A percentile compares a stretch with the other conserved stretches of the same genome.
Evolutionary conservation across 2,329 filamentous ascomycete species (phyloP).

Genomic region (Aspergillus fumigatus): DNA sequence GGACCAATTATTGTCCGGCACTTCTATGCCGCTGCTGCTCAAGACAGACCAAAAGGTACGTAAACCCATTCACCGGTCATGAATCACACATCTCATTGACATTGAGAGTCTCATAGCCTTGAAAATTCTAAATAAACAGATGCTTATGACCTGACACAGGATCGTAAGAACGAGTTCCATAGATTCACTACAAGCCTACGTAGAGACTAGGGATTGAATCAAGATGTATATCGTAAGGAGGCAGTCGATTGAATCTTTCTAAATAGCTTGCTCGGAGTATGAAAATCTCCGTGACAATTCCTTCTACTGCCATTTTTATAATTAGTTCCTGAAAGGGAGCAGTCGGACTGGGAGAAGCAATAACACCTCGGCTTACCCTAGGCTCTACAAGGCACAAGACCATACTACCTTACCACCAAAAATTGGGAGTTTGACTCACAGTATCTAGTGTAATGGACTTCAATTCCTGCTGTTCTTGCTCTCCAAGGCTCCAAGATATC

Average conservation of each 20-base stretch:
- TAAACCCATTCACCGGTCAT: too few species aligned
- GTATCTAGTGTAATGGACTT: too few species aligned
- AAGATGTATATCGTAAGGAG: not conserved
- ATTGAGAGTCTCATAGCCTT: too few species aligned
- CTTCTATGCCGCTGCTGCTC: too few species aligned
- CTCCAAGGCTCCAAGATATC: not conserved
- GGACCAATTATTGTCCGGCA: too few species aligned
- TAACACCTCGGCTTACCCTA: not conserved
- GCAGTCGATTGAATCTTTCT: not conserved
- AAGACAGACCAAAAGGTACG: too few species aligned
- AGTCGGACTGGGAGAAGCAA: not conserved
- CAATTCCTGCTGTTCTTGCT: not conserved
- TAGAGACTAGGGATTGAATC: not conserved
- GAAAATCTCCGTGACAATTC: not conserved
- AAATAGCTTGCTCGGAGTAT: not conserved
- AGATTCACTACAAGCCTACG: not conserved
- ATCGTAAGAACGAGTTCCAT: not conserved
- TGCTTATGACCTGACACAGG: not conserved
- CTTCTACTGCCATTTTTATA: not conserved
- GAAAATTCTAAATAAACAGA: too few species aligned
- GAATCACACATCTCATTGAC: too few species aligned
- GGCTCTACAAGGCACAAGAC: not conserved
- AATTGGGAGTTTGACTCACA: not conserved
- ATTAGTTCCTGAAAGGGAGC: not conserved
- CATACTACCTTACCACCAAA: not conserved